Evolutionary conservation across 805 yeast genomes (phyloP).

Genomic region (Ogataea pini): DNA sequence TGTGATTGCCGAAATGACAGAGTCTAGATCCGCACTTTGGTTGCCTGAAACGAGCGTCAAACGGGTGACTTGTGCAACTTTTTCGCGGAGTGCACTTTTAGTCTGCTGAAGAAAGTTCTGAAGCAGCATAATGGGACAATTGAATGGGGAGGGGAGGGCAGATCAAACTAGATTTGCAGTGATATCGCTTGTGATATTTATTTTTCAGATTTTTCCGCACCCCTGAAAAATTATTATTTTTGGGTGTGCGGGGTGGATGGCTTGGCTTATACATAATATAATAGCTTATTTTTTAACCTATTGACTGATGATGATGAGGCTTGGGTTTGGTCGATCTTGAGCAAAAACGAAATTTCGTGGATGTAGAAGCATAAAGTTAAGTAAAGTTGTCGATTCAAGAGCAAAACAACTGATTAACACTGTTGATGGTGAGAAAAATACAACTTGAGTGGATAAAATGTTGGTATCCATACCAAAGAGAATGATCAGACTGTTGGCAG

Average conservation of each 20-base stretch:
- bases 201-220: slow-evolving; percentile 1
- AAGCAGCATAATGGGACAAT: not conserved
- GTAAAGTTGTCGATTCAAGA: too few species aligned
- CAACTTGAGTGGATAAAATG: too few species aligned
- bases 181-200: too few species aligned
- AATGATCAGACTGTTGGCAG: slow-evolving; percentile 12
- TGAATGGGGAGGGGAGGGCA: not conserved
- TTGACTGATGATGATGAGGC: slow-evolving; percentile 1
- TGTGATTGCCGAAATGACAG: slow-evolving; percentile 73
- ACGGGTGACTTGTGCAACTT: slow-evolving; percentile 2
- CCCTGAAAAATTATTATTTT: slow-evolving; percentile 3
- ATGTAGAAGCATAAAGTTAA: too few species aligned
- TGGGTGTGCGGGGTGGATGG: not conserved
- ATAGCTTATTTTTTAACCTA: not conserved
- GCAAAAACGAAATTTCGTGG: not conserved
- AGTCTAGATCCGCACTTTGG: slow-evolving; percentile 87
- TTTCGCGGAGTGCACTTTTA: slow-evolving; percentile 1
- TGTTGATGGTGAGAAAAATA: too few species aligned
- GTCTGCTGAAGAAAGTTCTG: not conserved
- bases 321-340: not conserved
- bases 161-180: too few species aligned
- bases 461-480: slow-evolving; percentile 17
- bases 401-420: too few species aligned
- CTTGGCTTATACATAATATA: slow-evolving; percentile 9
- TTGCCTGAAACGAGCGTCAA: slow-evolving; percentile 67